Evolutionary conservation across 1,284 basidiomycete species (phyloP).

Genomic region (Fistulina hepatica): DNA sequence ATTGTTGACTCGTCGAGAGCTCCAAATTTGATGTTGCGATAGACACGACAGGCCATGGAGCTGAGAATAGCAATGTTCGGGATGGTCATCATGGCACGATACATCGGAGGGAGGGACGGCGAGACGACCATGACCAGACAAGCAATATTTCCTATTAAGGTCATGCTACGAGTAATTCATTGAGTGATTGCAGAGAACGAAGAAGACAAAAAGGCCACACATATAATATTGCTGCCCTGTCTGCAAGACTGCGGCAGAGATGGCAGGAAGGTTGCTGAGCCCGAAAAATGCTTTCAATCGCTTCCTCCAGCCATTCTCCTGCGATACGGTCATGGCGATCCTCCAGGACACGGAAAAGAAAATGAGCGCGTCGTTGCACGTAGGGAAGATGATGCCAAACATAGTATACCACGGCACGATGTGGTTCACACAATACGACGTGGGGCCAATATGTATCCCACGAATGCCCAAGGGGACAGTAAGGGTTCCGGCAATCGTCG

Average conservation of each 20-base stretch:
- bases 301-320: conserved; percentile 1
- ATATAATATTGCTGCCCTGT: conserved; percentile 24
- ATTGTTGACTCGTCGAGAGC: too few relatives aligned
- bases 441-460: conserved; percentile 14
- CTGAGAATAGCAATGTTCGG: conserved; percentile 21
- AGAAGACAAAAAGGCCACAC: conserved; percentile 13
- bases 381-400: conserved; percentile 18
- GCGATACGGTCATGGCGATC: conserved; percentile 13
- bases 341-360: conserved; percentile 20
- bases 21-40: conserved; percentile 17
- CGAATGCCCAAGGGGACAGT: conserved; percentile 10
- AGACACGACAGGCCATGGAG: conserved; percentile 24
- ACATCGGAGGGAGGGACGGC: conserved; percentile 8
- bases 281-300: conserved; percentile 2
- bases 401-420: conserved; percentile 12
- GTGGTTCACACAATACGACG: conserved; percentile 15
- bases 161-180: conserved; percentile 5
- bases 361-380: conserved; percentile 19
- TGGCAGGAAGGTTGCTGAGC: conserved; percentile 15
- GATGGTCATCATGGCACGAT: conserved; percentile 8
- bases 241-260: conserved; percentile 19
- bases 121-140: conserved; percentile 6
- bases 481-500: conserved; percentile 14
- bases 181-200: not conserved
- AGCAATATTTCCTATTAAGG: conserved; percentile 9